Evolutionary conservation across 1,139 yeast species (phyloP).

Genomic region (Wickerhamiella infanticola): DNA sequence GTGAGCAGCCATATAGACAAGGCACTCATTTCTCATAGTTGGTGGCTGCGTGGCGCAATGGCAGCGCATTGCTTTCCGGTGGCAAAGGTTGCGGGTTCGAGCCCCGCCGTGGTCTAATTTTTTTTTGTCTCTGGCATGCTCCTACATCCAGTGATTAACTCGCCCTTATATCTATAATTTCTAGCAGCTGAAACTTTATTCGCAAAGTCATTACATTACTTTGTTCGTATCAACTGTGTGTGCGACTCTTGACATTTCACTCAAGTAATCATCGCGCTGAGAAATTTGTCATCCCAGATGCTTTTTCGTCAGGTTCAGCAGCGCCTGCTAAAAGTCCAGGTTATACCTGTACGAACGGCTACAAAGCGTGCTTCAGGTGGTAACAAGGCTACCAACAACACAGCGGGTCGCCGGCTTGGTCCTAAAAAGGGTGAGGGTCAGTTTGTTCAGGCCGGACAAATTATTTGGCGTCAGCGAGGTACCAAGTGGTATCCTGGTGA

Average conservation of each 20-base stretch:
- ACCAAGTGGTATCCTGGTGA: slow-evolving; percentile 95
- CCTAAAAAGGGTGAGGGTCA: slow-evolving; percentile 72
- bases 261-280: too few relatives aligned
- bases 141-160: too few relatives aligned
- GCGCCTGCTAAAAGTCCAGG: not conserved
- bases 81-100: slow-evolving; percentile 22
- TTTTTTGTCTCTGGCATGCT: not conserved
- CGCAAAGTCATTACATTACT: too few relatives aligned
- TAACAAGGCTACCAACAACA: slow-evolving; percentile 80
- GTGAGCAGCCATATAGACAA: too few relatives aligned
- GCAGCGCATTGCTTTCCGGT: slow-evolving; percentile 19
- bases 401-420: slow-evolving; percentile 91
- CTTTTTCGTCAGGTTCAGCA: not conserved
- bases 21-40: not conserved
- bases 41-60: slow-evolving; percentile 19
- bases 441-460: slow-evolving; percentile 62
- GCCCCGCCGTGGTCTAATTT: slow-evolving; percentile 18
- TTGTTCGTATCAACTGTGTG: too few relatives aligned
- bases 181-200: too few relatives aligned
- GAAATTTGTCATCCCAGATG: not conserved
- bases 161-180: too few relatives aligned
- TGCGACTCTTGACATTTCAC: too few relatives aligned
- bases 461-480: slow-evolving; percentile 89
- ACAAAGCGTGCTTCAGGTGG: slow-evolving; percentile 93
- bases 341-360: slow-evolving; percentile 58